These are phyloP conservation scores for Noccaea bulbosa DNA, from an alignment of 345 rosid species.

Conservation along the genomic window DNA sequence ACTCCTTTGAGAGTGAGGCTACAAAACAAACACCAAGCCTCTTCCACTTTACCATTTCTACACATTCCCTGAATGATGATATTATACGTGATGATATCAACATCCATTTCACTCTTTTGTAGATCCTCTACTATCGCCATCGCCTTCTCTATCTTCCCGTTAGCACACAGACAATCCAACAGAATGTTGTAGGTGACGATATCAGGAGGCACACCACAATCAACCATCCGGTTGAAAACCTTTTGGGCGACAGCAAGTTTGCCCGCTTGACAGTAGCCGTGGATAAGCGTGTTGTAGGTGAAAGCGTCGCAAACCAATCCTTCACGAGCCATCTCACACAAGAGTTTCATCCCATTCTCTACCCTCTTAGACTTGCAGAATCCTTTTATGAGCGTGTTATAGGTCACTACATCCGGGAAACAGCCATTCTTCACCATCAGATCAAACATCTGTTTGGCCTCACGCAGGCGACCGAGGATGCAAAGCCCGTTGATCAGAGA, in stretches of 20 bases:
- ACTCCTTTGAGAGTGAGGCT: conserved; percentile 34
- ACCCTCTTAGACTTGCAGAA: conserved; percentile 32
- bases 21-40: conserved; percentile 30
- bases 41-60: conserved; percentile 23
- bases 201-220: conserved; percentile 34
- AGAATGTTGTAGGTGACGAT: conserved; percentile 34
- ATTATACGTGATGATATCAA: conserved; percentile 30
- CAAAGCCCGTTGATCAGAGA: conserved; percentile 36
- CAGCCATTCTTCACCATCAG: conserved; percentile 10
- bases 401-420: conserved; percentile 25
- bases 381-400: conserved; percentile 34
- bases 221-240: conserved; percentile 30
- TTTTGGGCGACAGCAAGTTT: conserved; percentile 27
- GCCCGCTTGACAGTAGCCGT: conserved; percentile 21
- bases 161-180: conserved; percentile 32
- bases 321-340: conserved; percentile 15
- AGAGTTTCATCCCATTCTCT: conserved; percentile 35
- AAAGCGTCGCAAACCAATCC: conserved; percentile 25
- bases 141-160: conserved; percentile 34
- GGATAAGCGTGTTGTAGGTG: conserved; percentile 41
- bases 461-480: not conserved
- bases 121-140: conserved; percentile 32
- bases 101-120: conserved; percentile 21
- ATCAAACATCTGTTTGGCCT: conserved; percentile 20
- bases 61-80: conserved; percentile 42